These are phyloP conservation scores for Bjerkandera adusta DNA, from an alignment of 1,284 basidiomycete species.

Conservation along the genomic window DNA sequence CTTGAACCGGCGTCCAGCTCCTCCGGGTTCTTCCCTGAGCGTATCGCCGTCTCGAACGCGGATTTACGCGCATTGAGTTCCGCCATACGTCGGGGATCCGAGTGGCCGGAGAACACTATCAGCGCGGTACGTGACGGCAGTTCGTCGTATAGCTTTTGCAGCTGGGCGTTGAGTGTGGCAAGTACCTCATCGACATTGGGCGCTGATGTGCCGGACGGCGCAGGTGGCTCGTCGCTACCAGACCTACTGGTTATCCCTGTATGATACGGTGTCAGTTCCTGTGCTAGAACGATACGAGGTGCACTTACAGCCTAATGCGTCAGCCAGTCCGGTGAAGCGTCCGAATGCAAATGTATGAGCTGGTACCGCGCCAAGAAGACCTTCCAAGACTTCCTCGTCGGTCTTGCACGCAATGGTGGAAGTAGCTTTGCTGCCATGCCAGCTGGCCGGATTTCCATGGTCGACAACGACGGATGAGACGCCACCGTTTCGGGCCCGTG, in stretches of 20 bases:
- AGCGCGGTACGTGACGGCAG: slow-evolving; percentile 80
- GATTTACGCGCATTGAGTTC: slow-evolving; percentile 64
- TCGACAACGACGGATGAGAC: slow-evolving; percentile 76
- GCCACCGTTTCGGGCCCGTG: slow-evolving; percentile 43
- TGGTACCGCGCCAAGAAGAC: slow-evolving; percentile 56
- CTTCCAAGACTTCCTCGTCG: slow-evolving; percentile 75
- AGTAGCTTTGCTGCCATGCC: slow-evolving; percentile 81
- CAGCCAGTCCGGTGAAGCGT: slow-evolving; percentile 75
- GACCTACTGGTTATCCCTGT: slow-evolving; percentile 62
- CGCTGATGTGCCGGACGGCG: slow-evolving; percentile 22
- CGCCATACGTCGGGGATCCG: slow-evolving; percentile 79
- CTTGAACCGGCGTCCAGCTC: slow-evolving; percentile 43
- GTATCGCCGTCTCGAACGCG: slow-evolving; percentile 71
- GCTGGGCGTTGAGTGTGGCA: slow-evolving; percentile 53
- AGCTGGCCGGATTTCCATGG: slow-evolving; percentile 76
- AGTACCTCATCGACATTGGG: slow-evolving; percentile 37
- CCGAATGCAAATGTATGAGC: slow-evolving; percentile 82
- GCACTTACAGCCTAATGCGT: slow-evolving; percentile 75
- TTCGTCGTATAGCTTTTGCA: slow-evolving; percentile 60
- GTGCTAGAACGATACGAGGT: not conserved
- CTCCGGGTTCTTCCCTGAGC: slow-evolving; percentile 50
- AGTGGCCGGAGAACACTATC: slow-evolving; percentile 83
- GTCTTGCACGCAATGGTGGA: slow-evolving; percentile 69
- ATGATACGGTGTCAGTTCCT: slow-evolving; percentile 2
- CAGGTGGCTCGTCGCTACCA: slow-evolving; percentile 32